These are phyloP conservation scores for Raphidocelis subcapitata DNA, from an alignment of 139 green algal species.

Conservation along the genomic window DNA sequence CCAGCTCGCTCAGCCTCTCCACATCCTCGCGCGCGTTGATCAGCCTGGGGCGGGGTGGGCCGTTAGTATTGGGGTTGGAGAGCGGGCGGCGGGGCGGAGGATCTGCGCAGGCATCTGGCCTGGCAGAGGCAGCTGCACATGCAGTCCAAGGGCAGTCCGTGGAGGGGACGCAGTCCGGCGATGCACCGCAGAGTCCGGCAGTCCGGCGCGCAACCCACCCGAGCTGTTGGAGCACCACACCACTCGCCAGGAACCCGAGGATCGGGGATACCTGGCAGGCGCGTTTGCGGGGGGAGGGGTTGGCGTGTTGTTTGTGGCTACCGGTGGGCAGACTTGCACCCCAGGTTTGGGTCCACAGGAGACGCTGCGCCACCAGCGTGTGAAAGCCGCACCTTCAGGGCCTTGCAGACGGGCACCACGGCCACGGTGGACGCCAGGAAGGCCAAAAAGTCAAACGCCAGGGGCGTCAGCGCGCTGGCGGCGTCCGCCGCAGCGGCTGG, in stretches of 20 bases:
- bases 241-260: constrained; percentile 89
- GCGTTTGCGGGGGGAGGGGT: too few species aligned
- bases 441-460: constrained; percentile 84
- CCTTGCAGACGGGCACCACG: constrained; percentile 90
- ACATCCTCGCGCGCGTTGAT: constrained; percentile 89
- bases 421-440: constrained; percentile 90
- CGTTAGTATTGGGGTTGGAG: too few species aligned
- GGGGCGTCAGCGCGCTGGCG: too few species aligned
- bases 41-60: constrained; percentile 47
- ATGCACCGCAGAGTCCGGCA: neutral
- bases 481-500: too few species aligned
- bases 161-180: neutral
- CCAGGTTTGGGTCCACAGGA: too few species aligned
- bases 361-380: too few species aligned
- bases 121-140: neutral
- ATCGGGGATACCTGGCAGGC: too few species aligned
- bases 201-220: constrained; percentile 45
- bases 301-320: too few species aligned
- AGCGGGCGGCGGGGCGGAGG: too few species aligned
- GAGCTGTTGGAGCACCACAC: constrained; percentile 85
- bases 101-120: too few species aligned
- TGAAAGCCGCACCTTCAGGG: constrained; percentile 74
- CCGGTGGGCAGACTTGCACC: too few species aligned
- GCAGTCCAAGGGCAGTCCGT: neutral
- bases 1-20: constrained; percentile 90